These are phyloP conservation scores for Candida sp. DNA, from an alignment of 1,139 yeast species.

Conservation along the genomic window DNA sequence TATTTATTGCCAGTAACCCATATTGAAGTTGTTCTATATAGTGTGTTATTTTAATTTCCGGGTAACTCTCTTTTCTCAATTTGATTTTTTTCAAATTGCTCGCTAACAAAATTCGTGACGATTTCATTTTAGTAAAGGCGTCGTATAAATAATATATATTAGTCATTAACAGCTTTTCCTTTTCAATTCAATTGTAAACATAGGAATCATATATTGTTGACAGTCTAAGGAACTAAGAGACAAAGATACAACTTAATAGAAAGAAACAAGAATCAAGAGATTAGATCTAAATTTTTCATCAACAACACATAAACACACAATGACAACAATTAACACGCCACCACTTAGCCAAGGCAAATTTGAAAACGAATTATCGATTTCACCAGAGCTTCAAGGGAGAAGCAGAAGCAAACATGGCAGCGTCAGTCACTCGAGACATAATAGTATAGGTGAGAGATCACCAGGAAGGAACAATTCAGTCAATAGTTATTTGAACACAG, in stretches of 20 bases:
- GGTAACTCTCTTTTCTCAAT: background rate
- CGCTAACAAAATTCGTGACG: background rate
- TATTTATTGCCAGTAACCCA: slow-evolving; percentile 17
- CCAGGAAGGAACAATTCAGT: slow-evolving; percentile 2
- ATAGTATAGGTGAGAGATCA: slow-evolving; percentile 1
- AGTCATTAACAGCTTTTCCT: no score
- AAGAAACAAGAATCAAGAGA: no score
- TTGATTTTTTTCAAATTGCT: background rate
- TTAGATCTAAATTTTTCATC: background rate
- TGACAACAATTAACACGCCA: slow-evolving; percentile 1
- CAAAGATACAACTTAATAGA: no score
- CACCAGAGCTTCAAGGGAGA: background rate
- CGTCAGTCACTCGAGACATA: background rate
- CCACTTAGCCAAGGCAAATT: slow-evolving; percentile 1
- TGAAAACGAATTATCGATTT: background rate
- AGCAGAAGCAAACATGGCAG: background rate
- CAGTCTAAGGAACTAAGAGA: background rate
- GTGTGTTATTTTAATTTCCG: background rate
- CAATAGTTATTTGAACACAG: slow-evolving; percentile 15
- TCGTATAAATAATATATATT: background rate
- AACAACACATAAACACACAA: background rate
- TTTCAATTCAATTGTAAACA: no score
- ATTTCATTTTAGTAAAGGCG: background rate
- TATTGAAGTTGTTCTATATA: no score
- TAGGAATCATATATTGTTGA: background rate